phyloP scores from a whole-genome alignment of 1,284 basidiomycete species.

The Xerocomus nothofagi region DNA sequence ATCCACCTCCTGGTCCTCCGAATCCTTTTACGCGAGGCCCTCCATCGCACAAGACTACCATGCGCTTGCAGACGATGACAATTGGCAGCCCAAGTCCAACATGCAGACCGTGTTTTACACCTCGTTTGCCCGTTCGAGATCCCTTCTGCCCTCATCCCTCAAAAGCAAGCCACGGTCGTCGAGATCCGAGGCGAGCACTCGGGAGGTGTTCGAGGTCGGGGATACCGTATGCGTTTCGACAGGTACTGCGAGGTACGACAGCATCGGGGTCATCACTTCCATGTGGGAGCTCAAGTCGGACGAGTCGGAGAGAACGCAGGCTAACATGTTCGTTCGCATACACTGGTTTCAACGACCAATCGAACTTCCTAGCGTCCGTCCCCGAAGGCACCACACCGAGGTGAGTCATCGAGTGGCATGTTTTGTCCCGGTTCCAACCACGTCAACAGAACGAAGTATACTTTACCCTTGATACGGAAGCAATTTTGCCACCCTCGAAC shows the following conservation, averaged over 20 bases:
- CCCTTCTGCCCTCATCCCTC: conserved; percentile 18
- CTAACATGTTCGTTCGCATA: conserved; percentile 52
- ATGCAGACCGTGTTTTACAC: conserved; percentile 33
- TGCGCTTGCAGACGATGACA: conserved; percentile 38
- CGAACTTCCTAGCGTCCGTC: conserved; percentile 58
- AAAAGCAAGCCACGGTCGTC: conserved; percentile 29
- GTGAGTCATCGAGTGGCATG: conserved; percentile 38
- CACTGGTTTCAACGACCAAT: conserved; percentile 71
- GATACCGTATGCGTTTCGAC: conserved; percentile 68
- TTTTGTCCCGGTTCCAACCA: conserved; percentile 1
- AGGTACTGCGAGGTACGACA: conserved; percentile 47
- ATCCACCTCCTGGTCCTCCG: conserved; percentile 42
- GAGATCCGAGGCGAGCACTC: conserved; percentile 15
- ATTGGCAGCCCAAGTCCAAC: conserved; percentile 20
- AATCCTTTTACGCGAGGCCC: conserved; percentile 40
- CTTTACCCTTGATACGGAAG: conserved; percentile 52
- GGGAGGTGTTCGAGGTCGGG: conserved; percentile 49
- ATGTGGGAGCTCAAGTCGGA: conserved; percentile 56
- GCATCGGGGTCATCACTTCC: conserved; percentile 62
- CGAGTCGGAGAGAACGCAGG: conserved; percentile 27
- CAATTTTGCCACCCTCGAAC: conserved; percentile 47
- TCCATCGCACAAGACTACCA: conserved; percentile 34
- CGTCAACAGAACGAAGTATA: conserved; percentile 65
- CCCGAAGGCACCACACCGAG: conserved; percentile 54
- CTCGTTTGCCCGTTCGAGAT: conserved; percentile 33